Percentiles rank a stretch among this genome's conserved stretches.
phyloP scores from a whole-genome alignment of 495 filamentous ascomycete species.

The Saxophila tyrrhenica region DNA sequence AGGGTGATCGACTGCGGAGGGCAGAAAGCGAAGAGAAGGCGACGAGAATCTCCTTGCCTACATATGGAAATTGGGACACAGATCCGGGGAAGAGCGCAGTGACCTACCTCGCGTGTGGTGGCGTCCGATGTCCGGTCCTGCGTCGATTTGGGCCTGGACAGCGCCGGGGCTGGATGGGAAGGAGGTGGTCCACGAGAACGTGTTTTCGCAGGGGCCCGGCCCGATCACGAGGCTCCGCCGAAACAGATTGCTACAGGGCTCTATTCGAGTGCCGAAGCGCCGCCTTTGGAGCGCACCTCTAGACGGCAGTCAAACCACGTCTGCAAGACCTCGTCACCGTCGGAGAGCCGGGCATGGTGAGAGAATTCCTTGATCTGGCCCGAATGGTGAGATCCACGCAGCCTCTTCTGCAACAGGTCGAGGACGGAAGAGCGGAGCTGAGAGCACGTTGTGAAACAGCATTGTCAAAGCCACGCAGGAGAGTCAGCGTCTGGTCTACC shows the following conservation, averaged over 20 bases:
- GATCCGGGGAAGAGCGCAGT: slow-evolving; percentile 1
- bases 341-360: background rate
- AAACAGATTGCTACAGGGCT: background rate
- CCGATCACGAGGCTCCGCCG: background rate
- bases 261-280: background rate
- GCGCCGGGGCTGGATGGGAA: background rate
- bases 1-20: slow-evolving; percentile 1
- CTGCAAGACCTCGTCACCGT: background rate
- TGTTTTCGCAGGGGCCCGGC: no score
- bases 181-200: background rate
- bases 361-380: background rate
- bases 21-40: background rate
- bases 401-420: no score
- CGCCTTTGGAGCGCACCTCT: background rate
- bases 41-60: background rate
- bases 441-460: background rate
- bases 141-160: background rate
- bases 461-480: background rate
- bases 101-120: background rate
- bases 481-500: background rate
- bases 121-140: background rate
- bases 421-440: background rate
- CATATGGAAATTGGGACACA: background rate
- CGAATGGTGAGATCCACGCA: background rate
- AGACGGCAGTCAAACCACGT: background rate